Conservation (phyloP, 2,329 filamentous ascomycete species). For the Pseudogymnoascus sp. region DNA sequence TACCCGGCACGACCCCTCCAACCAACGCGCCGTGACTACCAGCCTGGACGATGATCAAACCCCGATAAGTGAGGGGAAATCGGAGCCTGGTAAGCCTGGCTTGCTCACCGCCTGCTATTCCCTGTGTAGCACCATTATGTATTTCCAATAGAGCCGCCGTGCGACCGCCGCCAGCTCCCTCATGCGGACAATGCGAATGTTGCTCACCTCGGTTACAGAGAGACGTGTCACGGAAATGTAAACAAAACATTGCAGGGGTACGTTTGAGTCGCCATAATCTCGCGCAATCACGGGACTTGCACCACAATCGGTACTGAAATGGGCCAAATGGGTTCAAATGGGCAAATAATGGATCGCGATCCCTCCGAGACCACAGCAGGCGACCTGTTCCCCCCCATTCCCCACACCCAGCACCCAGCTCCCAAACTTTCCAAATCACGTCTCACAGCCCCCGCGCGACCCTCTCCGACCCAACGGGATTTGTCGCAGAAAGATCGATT, state of each 20-base stretch:
- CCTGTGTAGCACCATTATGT: not conserved
- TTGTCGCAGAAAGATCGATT: not conserved
- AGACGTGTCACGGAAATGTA: slow-evolving; percentile 6
- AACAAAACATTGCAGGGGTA: slow-evolving; percentile 6
- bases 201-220: slow-evolving; percentile 1
- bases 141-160: not conserved
- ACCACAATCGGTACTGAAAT: not conserved
- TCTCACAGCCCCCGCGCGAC: not conserved
- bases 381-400: not conserved
- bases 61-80: slow-evolving; percentile 5
- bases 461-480: slow-evolving; percentile 1
- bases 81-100: not conserved
- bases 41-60: not conserved
- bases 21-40: slow-evolving; percentile 4
- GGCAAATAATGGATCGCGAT: not conserved
- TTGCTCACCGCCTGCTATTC: slow-evolving; percentile 3
- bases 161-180: not conserved
- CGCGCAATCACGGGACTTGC: slow-evolving; percentile 8
- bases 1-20: slow-evolving; percentile 1
- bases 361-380: not conserved
- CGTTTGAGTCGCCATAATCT: slow-evolving; percentile 3
- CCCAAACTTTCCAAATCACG: not conserved
- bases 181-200: not conserved
- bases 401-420: not conserved
- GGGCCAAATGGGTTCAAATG: no score